Base-by-base conservation (phyloP, 192 early-diverging fungal species). In the Coemansia sp. region DNA sequence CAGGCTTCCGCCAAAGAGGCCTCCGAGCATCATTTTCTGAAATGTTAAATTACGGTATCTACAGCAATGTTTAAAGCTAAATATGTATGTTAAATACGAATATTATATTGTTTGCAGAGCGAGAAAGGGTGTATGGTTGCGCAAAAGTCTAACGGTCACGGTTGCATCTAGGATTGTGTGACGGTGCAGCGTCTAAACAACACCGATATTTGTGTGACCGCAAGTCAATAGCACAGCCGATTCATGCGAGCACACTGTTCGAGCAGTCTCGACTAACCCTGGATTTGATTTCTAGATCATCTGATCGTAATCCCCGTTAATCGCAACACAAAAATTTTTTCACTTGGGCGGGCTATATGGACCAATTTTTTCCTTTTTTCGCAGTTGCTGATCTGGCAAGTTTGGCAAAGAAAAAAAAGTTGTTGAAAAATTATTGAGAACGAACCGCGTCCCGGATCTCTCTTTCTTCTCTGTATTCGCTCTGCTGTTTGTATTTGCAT, bases 21-120 rank as follows among this genome's bases (percentile, higher is more conserved):
- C 62, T 11, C 78, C 78, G n/a, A 81, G 78, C 78, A 81, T 81
- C 78, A 74, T 81, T 2, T 47, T 68, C 39, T 41, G 11, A 16
- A n/a, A 19, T 12, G n/a, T 22, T 56, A 54, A 19, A 54, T 22
- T 8, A 49, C 7, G 19, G 47, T 20, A 49, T 16, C 16, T 49
- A 43, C 16, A 43, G 12, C 16, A 12, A 16, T 43, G 12, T 12
- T 4, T 43, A 1, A 16, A 16, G 41, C 41, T n/a, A 43, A 43
- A 43, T 43, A 14, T 43, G 12, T 43, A 16, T 43, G 12, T 41
- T 41, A 4, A 16, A 16, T 43, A 32, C 32, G 41, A 16, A 4
- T n/a, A 13, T 7, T 41, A 16, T 43, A 4, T 16, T 43, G 41
- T 12, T 43, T 43, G 41, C 12, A 43, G 10, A 43, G 41, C 12